Evolutionary conservation across 257 asterid genomes (phyloP).

Genomic region (Nicotiana benthamiana): DNA sequence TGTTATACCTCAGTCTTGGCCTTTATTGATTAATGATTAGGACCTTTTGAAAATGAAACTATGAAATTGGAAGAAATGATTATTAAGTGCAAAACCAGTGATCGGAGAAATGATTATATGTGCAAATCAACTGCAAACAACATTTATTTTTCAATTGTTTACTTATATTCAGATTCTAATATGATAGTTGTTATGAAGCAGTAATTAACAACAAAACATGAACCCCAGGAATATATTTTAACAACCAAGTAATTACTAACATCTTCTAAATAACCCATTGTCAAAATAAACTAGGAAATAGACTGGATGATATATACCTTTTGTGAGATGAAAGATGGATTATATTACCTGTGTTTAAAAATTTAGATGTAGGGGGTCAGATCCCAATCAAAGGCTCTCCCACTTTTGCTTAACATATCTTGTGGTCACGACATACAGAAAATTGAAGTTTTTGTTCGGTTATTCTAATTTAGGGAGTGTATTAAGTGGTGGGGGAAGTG

Average conservation of each 20-base stretch:
- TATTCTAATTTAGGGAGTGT: constrained; percentile 52
- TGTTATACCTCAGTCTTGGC: neutral
- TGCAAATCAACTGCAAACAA: neutral
- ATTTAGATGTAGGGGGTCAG: neutral
- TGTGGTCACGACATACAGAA: neutral
- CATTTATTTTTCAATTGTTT: neutral
- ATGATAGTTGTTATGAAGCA: neutral
- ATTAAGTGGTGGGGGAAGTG: constrained; percentile 84
- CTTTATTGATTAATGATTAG: neutral
- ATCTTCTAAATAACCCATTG: neutral
- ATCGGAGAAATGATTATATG: neutral
- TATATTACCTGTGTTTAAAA: neutral
- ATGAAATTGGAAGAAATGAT: neutral
- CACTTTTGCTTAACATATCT: neutral
- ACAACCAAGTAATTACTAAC: neutral
- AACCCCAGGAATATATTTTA: neutral
- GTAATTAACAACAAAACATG: neutral
- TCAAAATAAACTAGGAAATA: neutral
- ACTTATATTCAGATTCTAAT: neutral
- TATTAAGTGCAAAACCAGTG: neutral
- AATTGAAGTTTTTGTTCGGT: neutral
- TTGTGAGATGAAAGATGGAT: neutral
- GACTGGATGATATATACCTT: neutral
- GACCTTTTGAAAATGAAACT: neutral
- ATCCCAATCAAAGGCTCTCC: neutral